Conservation (phyloP, 768 basidiomycete genomes). For the Pleurotus eryngii region DNA sequence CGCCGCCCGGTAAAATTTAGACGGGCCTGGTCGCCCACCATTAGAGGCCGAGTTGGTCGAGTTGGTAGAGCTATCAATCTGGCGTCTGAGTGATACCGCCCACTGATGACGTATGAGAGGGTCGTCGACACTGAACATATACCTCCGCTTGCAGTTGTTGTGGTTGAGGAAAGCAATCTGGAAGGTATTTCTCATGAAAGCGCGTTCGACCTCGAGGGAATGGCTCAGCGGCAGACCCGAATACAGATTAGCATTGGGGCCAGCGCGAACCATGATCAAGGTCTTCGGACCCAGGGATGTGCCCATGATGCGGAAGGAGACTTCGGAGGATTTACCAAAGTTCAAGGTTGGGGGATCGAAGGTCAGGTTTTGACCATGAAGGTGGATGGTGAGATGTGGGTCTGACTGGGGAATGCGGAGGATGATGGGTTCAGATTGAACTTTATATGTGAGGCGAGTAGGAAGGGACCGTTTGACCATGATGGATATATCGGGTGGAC, state of each 20-base stretch:
- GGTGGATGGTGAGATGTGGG: constrained; percentile 74
- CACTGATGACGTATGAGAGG: constrained; percentile 72
- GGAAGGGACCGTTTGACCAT: constrained; percentile 75
- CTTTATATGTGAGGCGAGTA: constrained; percentile 77
- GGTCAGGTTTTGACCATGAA: constrained; percentile 82
- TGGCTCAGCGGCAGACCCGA: constrained; percentile 77
- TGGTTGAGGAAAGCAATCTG: constrained; percentile 82
- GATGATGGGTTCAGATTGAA: constrained; percentile 84
- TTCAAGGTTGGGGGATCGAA: constrained; percentile 86
- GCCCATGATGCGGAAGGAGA: constrained; percentile 90
- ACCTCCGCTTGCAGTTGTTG: constrained; percentile 67
- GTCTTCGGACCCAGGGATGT: constrained; percentile 77
- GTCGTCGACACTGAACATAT: constrained; percentile 93
- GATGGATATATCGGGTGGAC: constrained; percentile 51
- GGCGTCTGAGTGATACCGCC: constrained; percentile 63
- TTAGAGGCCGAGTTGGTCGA: constrained; percentile 29
- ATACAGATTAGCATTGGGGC: constrained; percentile 81
- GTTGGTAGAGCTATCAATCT: constrained; percentile 48
- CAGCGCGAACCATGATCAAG: constrained; percentile 80
- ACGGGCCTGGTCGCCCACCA: constrained; percentile 23
- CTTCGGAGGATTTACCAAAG: constrained; percentile 76
- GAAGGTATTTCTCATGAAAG: constrained; percentile 97
- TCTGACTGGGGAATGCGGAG: constrained; percentile 85
- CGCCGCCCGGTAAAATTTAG: constrained; percentile 60
- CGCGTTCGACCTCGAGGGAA: constrained; percentile 77